Percentiles rank a stretch among this genome's conserved stretches.
These are phyloP conservation scores for Tetradesmus obliquus DNA, from an alignment of 139 green algal genomes.

Conservation along the genomic window DNA sequence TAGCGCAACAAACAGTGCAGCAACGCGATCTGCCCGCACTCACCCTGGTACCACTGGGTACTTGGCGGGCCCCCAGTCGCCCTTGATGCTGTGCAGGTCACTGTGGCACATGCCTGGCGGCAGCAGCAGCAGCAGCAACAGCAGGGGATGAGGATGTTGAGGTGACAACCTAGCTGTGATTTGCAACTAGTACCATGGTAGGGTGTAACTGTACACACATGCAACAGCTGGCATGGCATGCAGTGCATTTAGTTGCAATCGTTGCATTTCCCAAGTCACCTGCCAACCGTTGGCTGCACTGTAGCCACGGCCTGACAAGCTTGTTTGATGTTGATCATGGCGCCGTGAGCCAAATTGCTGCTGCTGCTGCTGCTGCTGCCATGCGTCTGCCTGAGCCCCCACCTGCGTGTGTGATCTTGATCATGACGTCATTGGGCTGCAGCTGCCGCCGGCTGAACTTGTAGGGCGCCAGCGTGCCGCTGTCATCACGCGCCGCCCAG, in stretches of 20 bases:
- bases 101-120: slow-evolving; percentile 82
- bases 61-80: slow-evolving; percentile 68
- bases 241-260: not conserved
- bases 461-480: slow-evolving; percentile 63
- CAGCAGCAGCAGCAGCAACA: slow-evolving; percentile 6
- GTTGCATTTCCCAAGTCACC: slow-evolving; percentile 54
- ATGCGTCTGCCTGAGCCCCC: not conserved
- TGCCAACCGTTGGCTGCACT: slow-evolving; percentile 53
- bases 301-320: not conserved
- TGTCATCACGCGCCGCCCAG: slow-evolving; percentile 70
- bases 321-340: slow-evolving; percentile 49
- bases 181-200: not conserved
- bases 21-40: not conserved
- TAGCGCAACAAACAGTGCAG: too few species aligned
- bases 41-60: slow-evolving; percentile 82
- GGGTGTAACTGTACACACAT: too few species aligned
- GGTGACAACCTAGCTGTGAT: not conserved
- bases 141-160: not conserved
- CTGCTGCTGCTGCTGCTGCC: not conserved
- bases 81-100: slow-evolving; percentile 83
- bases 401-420: slow-evolving; percentile 68
- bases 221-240: not conserved
- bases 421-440: slow-evolving; percentile 61
- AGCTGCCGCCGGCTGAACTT: slow-evolving; percentile 64
- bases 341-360: not conserved